Evolutionary conservation across 2,329 filamentous ascomycete genomes (phyloP), one percentile per base, ranked within the genome.

Genomic region (Penicillium sp.): DNA sequence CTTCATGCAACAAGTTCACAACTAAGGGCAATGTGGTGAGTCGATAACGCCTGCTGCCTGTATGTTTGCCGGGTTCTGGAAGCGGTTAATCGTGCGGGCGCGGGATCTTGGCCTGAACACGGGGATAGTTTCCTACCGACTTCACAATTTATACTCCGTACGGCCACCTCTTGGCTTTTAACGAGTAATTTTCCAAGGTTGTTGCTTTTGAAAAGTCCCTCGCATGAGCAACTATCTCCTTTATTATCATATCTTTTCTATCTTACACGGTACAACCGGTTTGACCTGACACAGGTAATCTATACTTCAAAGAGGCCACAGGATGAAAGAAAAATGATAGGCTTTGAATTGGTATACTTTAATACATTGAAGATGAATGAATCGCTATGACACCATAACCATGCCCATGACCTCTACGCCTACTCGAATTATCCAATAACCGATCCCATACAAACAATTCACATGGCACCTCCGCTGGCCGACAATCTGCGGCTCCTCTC

Each of bases 401-500:
- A 52, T 53, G 63, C 64, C 61, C 56, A 57, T 56, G 43, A 49
- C 45, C 48, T 51, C 40, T 51, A 51, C 54, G 49, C 56, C 45
- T 16, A 46, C 50, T 47, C 32, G 34, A 45, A 54, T 50, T 53
- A 44, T 53, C 34, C 47, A 51, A 50, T 54, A 38, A 55, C 29
- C 53, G n/a, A 18, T 21, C n/a, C 16, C 38, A 18, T 39, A 31
- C 27, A 50, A 55, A 43, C 39, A 27, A 53, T 48, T 67, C 53
- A 73, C 58, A 71, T 62, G 52, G 69, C 62, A 32, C 71, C 70
- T 49, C 71, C 72, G 56, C 70, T 73, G 11, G 72, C 64, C 34
- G 73, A 75, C 22, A 74, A 59, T 27, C 70, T 66, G 41, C 71
- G 66, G 48, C 89, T 88, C 75, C 87, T 90, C 73, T 97, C 91